phyloP scores from a whole-genome alignment of 2,329 filamentous ascomycete species.

The Pestalotiopsis fici region DNA sequence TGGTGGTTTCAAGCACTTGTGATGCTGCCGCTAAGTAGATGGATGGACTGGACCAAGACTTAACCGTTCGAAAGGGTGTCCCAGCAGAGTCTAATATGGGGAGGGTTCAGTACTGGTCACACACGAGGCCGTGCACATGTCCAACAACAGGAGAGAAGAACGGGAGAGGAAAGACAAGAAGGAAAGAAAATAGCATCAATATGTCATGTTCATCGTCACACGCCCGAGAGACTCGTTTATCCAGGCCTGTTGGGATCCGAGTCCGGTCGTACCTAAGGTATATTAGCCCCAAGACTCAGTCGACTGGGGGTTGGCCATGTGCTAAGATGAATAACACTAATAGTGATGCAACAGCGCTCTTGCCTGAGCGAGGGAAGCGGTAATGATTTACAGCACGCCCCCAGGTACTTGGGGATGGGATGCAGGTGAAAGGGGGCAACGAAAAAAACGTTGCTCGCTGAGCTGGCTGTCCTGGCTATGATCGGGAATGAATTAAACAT shows the following conservation, averaged over 20 bases:
- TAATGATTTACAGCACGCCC: constrained; percentile 1
- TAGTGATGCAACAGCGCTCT: background rate
- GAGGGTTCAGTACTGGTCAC: background rate
- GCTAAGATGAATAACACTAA: background rate
- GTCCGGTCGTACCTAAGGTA: background rate
- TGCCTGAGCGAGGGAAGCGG: background rate
- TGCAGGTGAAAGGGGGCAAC: background rate
- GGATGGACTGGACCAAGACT: constrained; percentile 3
- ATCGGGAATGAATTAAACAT: background rate
- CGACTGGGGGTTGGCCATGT: background rate
- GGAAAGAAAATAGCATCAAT: background rate
- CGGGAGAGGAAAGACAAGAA: background rate
- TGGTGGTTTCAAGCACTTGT: constrained; percentile 7
- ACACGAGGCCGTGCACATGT: background rate
- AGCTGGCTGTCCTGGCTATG: background rate
- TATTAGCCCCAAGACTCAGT: background rate
- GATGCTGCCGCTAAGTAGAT: background rate
- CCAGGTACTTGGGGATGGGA: background rate
- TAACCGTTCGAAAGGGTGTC: background rate
- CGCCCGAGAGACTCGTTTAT: background rate
- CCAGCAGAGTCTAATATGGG: background rate
- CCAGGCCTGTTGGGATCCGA: background rate
- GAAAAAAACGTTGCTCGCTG: background rate
- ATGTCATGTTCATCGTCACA: background rate
- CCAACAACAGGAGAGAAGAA: too few relatives aligned